Evolutionary conservation across 371 early-diverging fungal genomes (phyloP).

Genomic region (Coemansia sp.): DNA sequence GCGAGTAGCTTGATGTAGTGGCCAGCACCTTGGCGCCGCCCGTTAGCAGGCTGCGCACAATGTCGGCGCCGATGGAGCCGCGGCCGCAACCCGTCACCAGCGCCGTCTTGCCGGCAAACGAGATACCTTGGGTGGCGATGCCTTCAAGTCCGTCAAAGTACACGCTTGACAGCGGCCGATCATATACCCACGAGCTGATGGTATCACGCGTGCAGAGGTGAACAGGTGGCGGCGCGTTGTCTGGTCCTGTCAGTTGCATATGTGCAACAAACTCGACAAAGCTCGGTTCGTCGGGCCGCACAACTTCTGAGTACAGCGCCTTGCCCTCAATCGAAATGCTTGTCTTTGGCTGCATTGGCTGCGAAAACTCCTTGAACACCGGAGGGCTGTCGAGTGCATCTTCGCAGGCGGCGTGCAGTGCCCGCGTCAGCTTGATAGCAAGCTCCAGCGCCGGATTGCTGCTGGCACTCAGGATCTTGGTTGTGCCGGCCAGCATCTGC

Average conservation of each 20-base stretch:
- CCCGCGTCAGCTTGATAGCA: neutral
- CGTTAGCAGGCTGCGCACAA: slow-evolving; percentile 83
- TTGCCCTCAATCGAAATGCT: slow-evolving; percentile 72
- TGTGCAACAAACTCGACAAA: too few relatives aligned
- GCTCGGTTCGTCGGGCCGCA: too few relatives aligned
- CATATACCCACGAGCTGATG: too few relatives aligned
- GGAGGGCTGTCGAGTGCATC: slow-evolving; percentile 2
- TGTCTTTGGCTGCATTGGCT: slow-evolving; percentile 83
- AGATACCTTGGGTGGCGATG: slow-evolving; percentile 76
- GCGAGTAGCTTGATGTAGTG: slow-evolving; percentile 91
- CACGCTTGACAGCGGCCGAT: slow-evolving; percentile 8
- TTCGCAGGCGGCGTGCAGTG: slow-evolving; percentile 5
- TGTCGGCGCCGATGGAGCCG: slow-evolving; percentile 89
- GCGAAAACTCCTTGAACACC: slow-evolving; percentile 63
- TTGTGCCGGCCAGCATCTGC: slow-evolving; percentile 53
- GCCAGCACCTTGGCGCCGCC: slow-evolving; percentile 94
- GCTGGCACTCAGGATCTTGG: slow-evolving; percentile 22
- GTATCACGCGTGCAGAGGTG: too few relatives aligned
- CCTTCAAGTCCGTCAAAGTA: slow-evolving; percentile 74
- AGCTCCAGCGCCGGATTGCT: neutral
- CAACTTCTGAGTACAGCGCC: slow-evolving; percentile 49
- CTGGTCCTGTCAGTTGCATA: too few relatives aligned
- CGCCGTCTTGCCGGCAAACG: slow-evolving; percentile 80
- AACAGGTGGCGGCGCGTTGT: too few relatives aligned
- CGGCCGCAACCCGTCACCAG: slow-evolving; percentile 91